Base-by-base conservation (phyloP, 2,329 filamentous ascomycete genomes). In the Ophiocordyceps camponoti-floridani region DNA sequence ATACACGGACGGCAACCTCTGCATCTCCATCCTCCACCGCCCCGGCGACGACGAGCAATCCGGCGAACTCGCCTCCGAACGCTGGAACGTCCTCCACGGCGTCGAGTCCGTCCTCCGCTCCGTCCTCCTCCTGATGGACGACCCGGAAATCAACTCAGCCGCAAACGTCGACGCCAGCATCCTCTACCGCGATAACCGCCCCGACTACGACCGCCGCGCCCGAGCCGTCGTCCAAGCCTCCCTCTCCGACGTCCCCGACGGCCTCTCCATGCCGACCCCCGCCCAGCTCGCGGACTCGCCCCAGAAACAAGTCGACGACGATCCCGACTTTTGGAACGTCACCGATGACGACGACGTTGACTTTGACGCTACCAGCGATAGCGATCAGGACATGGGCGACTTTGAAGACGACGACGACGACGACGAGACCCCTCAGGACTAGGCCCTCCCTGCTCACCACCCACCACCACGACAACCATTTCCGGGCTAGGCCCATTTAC, bases 31-130 rank as follows among this genome's bases (percentile, higher is more conserved):
- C 55, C 77, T 98, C 11, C 89, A 98, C 62, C 75, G 77, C 16
- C 87, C 91, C 0, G 91, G 91, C 51, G 86, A 95, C 48, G 89
- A 96, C 58, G 77, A 83, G 53, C 89, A 88, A 70, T 94, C 88
- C 0, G 91, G 91, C 48, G 89, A 96, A 63, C 65, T 75, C 37
- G 89, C 91, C 7, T 82, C 81, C 47, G 91, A 96, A 65, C 83
- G 89, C 47, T 98, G 89, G 89, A 87, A 85, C 6, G 88, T 91
- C 1, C 79, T 91, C 4, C 89, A 96, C 61, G 84, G 88, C 18
- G 89, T 93, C 42, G 91, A 96, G 65, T 93, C 87, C 2, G 88
- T 98, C 33, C 74, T 98, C 16, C 86, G 94, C 49, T 94, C 86
- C 9, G 84, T 96, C 16, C 75, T 96, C 8, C 82, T 91, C 6